Base-by-base conservation (phyloP, 495 filamentous ascomycete genomes). In the Aspergillus kassunensis region DNA sequence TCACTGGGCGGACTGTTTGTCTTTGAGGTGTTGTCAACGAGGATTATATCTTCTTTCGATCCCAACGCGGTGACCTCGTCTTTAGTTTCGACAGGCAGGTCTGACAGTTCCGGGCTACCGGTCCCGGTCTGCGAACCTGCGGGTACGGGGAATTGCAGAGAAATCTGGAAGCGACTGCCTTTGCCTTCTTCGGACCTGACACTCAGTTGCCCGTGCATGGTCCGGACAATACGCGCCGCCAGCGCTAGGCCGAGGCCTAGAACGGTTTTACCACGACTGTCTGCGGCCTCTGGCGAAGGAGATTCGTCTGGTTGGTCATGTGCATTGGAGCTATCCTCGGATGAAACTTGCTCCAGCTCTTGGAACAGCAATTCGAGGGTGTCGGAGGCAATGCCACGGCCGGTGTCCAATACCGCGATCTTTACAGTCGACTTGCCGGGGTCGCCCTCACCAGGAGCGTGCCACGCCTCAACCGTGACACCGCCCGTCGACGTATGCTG, bases 181-280 rank as follows among this genome's bases (percentile, higher is more conserved):
- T 87, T 88, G 0, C 89, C 88, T 64, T 86, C 80, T 63, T 95
- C 90, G 0, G 91, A 95, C 56, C 91, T 95, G 6, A 97, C 73
- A 19, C 88, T 81, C 16, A 97, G 66, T 53, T 96, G 92, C 0
- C 92, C 92, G 47, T 92, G 84, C 86, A 95, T 91, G 58, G 88
- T 96, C n/a, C 82, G 80, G 18, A 96, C 74, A 39, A 89, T 89
- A 19, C 91, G 77, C 34, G 92, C 87, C 2, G 96, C 91, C 11
- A 95, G 73, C 2, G 92, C 92, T 21, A 97, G 78, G 1, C 91
- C 92, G 4, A 97, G 75, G 0, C 92, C 92, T 3, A 97, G 65
- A 1, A 84, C 79, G 45, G 62, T 62, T 51, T 67, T 78, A 16
- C 55, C 39, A 1, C 41, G 15, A 11, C 20, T 16, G 7, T 50